A percentile compares a stretch with the other conserved stretches of the same genome.
Evolutionary conservation across 192 early-diverging fungal species (phyloP).

Genomic region (Coemansia reversa): DNA sequence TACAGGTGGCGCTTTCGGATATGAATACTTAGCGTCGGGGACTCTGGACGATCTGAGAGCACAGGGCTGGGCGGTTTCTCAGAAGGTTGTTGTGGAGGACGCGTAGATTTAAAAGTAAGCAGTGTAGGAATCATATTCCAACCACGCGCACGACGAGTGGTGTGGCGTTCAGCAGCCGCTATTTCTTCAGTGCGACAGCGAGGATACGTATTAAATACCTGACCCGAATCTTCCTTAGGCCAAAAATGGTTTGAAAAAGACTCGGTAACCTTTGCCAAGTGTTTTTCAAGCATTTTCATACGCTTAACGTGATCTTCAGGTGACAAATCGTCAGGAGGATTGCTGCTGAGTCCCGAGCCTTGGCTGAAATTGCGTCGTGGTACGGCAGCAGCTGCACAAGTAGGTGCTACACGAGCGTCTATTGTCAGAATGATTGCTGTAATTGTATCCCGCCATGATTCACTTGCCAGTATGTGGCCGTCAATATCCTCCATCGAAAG

Average conservation of each 20-base stretch:
- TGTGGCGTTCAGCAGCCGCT: slow-evolving; percentile 11
- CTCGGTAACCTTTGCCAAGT: slow-evolving; percentile 50
- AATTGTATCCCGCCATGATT: slow-evolving; percentile 49
- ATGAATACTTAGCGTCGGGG: slow-evolving; percentile 36
- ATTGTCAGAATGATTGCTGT: slow-evolving; percentile 54
- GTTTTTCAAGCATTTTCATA: slow-evolving; percentile 51
- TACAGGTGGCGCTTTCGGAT: slow-evolving; percentile 49
- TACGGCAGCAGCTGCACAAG: slow-evolving; percentile 12
- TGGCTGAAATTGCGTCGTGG: slow-evolving; percentile 46
- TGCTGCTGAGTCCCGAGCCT: slow-evolving; percentile 20
- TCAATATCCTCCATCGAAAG: slow-evolving; percentile 54
- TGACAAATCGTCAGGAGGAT: slow-evolving; percentile 19
- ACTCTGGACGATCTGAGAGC: slow-evolving; percentile 33
- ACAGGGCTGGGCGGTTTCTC: slow-evolving; percentile 13
- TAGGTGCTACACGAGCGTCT: slow-evolving; percentile 44
- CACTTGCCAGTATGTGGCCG: slow-evolving; percentile 33
- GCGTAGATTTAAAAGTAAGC: slow-evolving; percentile 31
- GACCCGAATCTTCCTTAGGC: slow-evolving; percentile 40
- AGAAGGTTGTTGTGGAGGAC: neutral
- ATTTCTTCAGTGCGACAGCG: slow-evolving; percentile 37
- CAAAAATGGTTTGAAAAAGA: slow-evolving; percentile 50
- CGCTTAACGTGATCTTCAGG: slow-evolving; percentile 48
- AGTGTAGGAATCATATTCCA: slow-evolving; percentile 55
- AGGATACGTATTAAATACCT: slow-evolving; percentile 48
- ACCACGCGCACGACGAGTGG: slow-evolving; percentile 37